Evolutionary conservation across 2,329 filamentous ascomycete genomes (phyloP), one percentile per base, ranked within the genome.

Genomic region (Scopulariopsis brevicaulis): DNA sequence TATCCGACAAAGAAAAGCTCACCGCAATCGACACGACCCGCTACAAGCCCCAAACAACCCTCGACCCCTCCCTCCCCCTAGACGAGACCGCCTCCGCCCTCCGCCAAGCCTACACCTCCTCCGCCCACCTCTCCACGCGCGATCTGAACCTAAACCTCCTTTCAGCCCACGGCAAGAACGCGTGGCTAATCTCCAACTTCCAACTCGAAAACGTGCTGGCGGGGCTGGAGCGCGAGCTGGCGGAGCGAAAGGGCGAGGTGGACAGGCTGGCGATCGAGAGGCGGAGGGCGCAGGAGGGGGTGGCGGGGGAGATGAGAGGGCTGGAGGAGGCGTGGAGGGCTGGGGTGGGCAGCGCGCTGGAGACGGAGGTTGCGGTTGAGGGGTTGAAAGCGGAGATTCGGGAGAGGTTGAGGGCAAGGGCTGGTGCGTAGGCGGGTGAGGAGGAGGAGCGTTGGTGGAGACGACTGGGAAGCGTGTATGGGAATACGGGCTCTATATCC

Each of bases 101-200:
- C 40, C 76, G 81, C 15, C 73, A 69, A 53, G 75, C 79, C 55
- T 77, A 78, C 71, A 70, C 78, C 0, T 71, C 76, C 54, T 74
- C 73, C 50, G 68, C 75, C n/a, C 82, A 84, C 70, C 74, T 85
- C 14, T 63, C 68, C 14, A 66, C 71, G n/a, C 79, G 82, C 3
- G 69, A 74, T 40, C 65, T 76, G 35, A 78, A 83, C 70, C 81
- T 96, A 20, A 74, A 77, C 1, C 78, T 96, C n/a, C 81, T 96
- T 22, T 89, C 94, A 65, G 79, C 79, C 55, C 86, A 86, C 70
- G 94, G 93, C 63, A 90, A 90, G 73, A 96, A 96, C 70, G 87
- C 90, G 11, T 97, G 94, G 93, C 77, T 99, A 58, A 80, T 96
- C 10, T 83, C 83, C 6, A 99, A 99, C 71, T 83, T 86, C 64